Percentiles rank a stretch among this genome's conserved stretches.
Evolutionary conservation across 768 basidiomycete genomes (phyloP).

Genomic region (Boletus bicolor): DNA sequence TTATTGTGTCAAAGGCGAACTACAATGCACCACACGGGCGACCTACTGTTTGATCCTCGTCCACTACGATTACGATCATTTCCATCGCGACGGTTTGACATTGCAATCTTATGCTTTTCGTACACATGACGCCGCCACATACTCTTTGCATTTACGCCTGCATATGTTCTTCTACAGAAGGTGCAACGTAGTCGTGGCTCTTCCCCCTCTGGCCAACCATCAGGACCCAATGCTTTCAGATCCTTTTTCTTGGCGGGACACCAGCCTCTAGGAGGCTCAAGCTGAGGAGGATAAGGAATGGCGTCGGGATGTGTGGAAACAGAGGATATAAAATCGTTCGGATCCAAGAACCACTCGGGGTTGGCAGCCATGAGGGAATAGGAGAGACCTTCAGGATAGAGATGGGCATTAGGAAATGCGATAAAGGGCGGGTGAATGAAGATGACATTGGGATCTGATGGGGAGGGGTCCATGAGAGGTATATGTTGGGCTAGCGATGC

Average conservation of each 20-base stretch:
- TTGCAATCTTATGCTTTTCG: conserved; percentile 87
- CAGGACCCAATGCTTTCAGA: conserved; percentile 61
- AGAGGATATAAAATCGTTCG: conserved; percentile 57
- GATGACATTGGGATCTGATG: conserved; percentile 58
- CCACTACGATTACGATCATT: conserved; percentile 57
- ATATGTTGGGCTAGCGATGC: conserved; percentile 42
- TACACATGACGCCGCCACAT: conserved; percentile 90
- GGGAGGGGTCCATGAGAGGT: conserved; percentile 63
- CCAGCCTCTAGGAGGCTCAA: conserved; percentile 85
- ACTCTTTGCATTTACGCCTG: conserved; percentile 85
- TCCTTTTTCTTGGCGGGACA: conserved; percentile 84
- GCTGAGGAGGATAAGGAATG: conserved; percentile 69
- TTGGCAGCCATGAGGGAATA: conserved; percentile 73
- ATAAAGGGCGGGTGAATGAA: conserved; percentile 77
- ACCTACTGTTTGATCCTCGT: conserved; percentile 64
- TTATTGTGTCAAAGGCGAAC: conserved; percentile 19
- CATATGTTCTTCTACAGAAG: conserved; percentile 79
- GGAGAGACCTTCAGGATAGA: conserved; percentile 63
- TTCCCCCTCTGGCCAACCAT: conserved; percentile 78
- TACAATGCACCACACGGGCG: background rate
- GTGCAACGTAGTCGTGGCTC: conserved; percentile 80
- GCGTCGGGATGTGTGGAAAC: conserved; percentile 46
- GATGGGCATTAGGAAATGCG: conserved; percentile 58
- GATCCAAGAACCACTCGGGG: conserved; percentile 75
- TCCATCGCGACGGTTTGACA: conserved; percentile 80